phyloP scores from a whole-genome alignment of 2,329 filamentous ascomycete genomes.

The Ceratocystis lukuohia region DNA sequence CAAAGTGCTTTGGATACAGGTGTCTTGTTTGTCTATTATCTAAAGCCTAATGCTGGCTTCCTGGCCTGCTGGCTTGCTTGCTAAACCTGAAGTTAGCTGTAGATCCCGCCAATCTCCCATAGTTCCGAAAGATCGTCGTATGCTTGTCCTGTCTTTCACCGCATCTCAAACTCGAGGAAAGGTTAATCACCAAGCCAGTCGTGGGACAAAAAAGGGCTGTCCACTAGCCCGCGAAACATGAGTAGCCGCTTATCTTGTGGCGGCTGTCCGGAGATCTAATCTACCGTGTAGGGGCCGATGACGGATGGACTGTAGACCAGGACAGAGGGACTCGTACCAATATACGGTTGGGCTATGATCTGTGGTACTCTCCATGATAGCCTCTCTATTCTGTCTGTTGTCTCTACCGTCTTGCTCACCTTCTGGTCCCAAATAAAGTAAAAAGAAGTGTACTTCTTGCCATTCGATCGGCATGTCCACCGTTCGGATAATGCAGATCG shows the following conservation, averaged over 20 bases:
- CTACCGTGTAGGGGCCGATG: neutral
- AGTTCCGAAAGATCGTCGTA: neutral
- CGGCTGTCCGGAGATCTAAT: neutral
- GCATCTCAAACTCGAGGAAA: neutral
- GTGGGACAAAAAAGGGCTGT: neutral
- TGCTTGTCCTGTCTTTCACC: neutral
- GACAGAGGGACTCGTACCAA: neutral
- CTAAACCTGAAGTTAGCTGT: neutral
- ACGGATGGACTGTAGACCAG: neutral
- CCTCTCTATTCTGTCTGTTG: neutral
- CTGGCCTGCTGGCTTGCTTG: neutral
- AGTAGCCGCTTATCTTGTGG: neutral
- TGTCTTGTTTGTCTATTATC: neutral
- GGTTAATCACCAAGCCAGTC: neutral
- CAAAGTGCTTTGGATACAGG: neutral
- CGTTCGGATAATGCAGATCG: neutral
- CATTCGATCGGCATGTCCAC: conserved; percentile 1
- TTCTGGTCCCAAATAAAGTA: neutral
- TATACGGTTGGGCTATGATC: neutral
- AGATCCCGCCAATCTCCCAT: neutral
- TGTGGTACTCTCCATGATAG: neutral
- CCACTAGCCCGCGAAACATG: neutral
- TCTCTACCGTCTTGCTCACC: neutral
- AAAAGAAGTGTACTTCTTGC: neutral
- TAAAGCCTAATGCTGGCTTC: neutral